Percentiles rank a stretch among this genome's conserved stretches.
Conservation (phyloP, 352 stramenopile genomes). For the Phytopythium delawarense region DNA sequence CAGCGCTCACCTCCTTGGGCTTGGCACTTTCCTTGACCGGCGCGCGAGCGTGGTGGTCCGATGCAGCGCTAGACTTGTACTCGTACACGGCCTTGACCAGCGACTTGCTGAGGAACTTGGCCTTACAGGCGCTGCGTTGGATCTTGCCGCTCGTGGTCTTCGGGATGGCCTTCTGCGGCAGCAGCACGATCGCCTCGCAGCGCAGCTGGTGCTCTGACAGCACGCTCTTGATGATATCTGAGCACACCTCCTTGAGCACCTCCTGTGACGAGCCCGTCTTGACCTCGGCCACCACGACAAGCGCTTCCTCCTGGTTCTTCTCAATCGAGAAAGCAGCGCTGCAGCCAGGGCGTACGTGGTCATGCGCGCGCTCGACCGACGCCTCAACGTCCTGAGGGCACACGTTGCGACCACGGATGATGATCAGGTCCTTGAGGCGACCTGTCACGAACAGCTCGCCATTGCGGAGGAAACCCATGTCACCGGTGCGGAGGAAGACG, state of each 20-base stretch:
- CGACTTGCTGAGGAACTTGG: conserved; percentile 41
- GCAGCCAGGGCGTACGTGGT: conserved; percentile 67
- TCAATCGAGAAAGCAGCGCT: conserved; percentile 77
- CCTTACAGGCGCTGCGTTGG: conserved; percentile 62
- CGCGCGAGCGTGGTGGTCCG: conserved; percentile 8
- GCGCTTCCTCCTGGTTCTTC: conserved; percentile 67
- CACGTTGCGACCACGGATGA: conserved; percentile 79
- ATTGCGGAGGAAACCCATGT: conserved; percentile 69
- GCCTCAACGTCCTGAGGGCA: conserved; percentile 74
- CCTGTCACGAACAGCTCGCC: conserved; percentile 74
- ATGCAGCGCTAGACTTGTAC: conserved; percentile 37
- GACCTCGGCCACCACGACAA: conserved; percentile 78
- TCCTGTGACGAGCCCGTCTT: conserved; percentile 54
- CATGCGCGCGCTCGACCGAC: conserved; percentile 60
- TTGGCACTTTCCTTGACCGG: conserved; percentile 9
- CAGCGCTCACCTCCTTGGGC: neutral
- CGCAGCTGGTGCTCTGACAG: conserved; percentile 68
- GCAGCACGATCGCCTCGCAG: conserved; percentile 68
- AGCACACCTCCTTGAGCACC: conserved; percentile 47
- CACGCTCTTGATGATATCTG: conserved; percentile 61
- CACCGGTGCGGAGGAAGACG: conserved; percentile 57
- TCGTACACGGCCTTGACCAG: conserved; percentile 49
- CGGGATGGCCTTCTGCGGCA: conserved; percentile 63
- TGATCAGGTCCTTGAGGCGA: conserved; percentile 80
- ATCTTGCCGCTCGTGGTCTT: conserved; percentile 89